A percentile compares a stretch with the other conserved stretches of the same genome.
phyloP scores from a whole-genome alignment of 768 basidiomycete species.

The Mycena alexandri region DNA sequence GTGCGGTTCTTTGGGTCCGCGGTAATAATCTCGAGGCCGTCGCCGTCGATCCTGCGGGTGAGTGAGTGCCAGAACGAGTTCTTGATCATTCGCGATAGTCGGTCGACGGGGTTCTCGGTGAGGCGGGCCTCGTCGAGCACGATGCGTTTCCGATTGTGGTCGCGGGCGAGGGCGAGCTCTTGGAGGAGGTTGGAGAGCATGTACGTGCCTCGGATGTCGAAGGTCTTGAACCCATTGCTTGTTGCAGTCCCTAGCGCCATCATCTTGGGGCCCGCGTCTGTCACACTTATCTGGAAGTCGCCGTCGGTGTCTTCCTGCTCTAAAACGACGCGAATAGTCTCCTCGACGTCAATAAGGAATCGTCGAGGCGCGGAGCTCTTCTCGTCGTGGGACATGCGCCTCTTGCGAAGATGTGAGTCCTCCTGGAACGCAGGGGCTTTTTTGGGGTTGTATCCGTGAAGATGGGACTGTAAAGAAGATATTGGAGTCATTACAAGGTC shows the following conservation, averaged over 20 bases:
- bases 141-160: slow-evolving; percentile 95
- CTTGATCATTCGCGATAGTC: slow-evolving; percentile 96
- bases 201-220: slow-evolving; percentile 98
- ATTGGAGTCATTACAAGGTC: neutral
- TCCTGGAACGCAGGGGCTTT: slow-evolving; percentile 80
- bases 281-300: slow-evolving; percentile 96
- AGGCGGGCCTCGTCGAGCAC: slow-evolving; percentile 99
- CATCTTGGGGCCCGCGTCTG: slow-evolving; percentile 96
- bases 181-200: slow-evolving; percentile 99
- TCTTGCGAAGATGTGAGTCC: slow-evolving; percentile 77
- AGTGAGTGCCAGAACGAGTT: slow-evolving; percentile 99
- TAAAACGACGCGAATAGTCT: slow-evolving; percentile 95
- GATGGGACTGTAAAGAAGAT: slow-evolving; percentile 65
- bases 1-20: slow-evolving; percentile 98
- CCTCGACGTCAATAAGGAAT: slow-evolving; percentile 97
- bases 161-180: slow-evolving; percentile 95
- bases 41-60: slow-evolving; percentile 96
- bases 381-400: slow-evolving; percentile 94
- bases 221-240: slow-evolving; percentile 97
- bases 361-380: slow-evolving; percentile 86
- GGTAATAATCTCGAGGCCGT: slow-evolving; percentile 96
- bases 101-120: slow-evolving; percentile 97
- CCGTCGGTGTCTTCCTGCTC: slow-evolving; percentile 99
- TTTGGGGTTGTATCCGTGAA: slow-evolving; percentile 81
- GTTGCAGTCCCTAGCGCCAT: slow-evolving; percentile 96